Base-by-base conservation (phyloP, 2,329 filamentous ascomycete species). In the Colletotrichum paranaense region DNA sequence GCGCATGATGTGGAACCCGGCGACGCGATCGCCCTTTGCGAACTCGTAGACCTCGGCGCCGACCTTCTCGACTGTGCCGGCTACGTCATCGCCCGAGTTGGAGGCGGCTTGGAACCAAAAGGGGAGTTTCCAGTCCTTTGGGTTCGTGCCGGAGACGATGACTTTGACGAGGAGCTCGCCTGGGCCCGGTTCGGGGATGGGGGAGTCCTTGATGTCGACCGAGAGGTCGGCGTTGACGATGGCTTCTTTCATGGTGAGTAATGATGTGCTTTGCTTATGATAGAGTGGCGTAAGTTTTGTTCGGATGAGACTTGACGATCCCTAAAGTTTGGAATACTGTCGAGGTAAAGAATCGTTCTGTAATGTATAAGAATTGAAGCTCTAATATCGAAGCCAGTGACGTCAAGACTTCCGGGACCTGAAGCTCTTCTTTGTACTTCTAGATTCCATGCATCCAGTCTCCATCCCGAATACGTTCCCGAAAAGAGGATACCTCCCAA, bases 1-100 rank as follows among this genome's bases (percentile, higher is more conserved):
- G 56, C 80, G 76, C 85, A 92, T 91, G 74, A 89, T 82, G 68
- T 88, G 86, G 64, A 87, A 87, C 0, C 84, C 85, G 0, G 84
- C 85, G 28, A 88, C 86, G 35, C 86, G 82, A 70, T 88, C 86
- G 19, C 86, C 87, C 8, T 75, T 62, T 11, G 24, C 53, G 62
- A 75, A 68, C 42, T 75, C 74, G 35, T 68, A 68, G 7, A 78
- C 74, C 7, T 71, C 72, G 2, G 62, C 56, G 8, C 78, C 78
- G 19, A 78, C 70, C 12, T 62, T 52, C 16, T 76, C 71, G 35
- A 79, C 71, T 9, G 72, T 66, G 56, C 78, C 78, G 9, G 77
- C 75, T 22, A 79, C 67, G 56, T 79, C 78, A n/a, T 79, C 78
- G 52, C 77, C 77, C 0, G n/a, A 65, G 62, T 80, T 80, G 11